Evolutionary conservation across 768 basidiomycete species (phyloP), one percentile per base, ranked within the genome.

Genomic region (Coprinopsis sp.): DNA sequence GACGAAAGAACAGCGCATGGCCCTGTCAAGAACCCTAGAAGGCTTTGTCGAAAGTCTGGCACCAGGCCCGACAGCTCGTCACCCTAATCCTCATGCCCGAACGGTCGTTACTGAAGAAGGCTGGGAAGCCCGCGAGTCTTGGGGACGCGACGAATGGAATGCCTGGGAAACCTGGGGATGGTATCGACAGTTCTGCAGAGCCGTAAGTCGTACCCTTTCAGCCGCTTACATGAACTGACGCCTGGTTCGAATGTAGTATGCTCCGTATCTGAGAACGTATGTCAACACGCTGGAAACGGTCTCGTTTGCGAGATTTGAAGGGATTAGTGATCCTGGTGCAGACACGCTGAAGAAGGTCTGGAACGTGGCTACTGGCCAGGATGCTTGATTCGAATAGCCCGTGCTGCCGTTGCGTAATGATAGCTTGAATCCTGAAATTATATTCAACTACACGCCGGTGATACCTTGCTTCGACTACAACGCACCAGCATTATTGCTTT

Each of bases 141-240:
- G 89, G 89, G 72, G 71, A 18, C 73, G 78, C 29, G 78, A 81
- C 22, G 83, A 87, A 45, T 94, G 91, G 91, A 76, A 77, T 58
- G 72, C 77, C 1, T 92, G 89, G 90, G 83, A 88, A 66, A 87
- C 84, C 0, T 91, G 88, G 85, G 83, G 87, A 2, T 94, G 91
- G 91, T 93, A 87, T 55, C 72, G 87, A 50, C 89, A 95, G 55
- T 93, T 91, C 68, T 88, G 87, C 63, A 73, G 90, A 57, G 74
- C 68, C 62, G 91, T 92, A 44, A 52, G 88, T 69, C 11, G 23
- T 24, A 21, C 30, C 19, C 44, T 25, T 25, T 44, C 24, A 16
- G 40, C 40, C 4, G 2, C n/a, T 36, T 6, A 2, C 13, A 49
- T 14, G 36, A 22, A n/a, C 13, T 34, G 7, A 33, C n/a, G 30